Evolutionary conservation across 2,329 filamentous ascomycete genomes (phyloP), one percentile per base, ranked within the genome.

Genomic region (Dactylonectria estremocensis): DNA sequence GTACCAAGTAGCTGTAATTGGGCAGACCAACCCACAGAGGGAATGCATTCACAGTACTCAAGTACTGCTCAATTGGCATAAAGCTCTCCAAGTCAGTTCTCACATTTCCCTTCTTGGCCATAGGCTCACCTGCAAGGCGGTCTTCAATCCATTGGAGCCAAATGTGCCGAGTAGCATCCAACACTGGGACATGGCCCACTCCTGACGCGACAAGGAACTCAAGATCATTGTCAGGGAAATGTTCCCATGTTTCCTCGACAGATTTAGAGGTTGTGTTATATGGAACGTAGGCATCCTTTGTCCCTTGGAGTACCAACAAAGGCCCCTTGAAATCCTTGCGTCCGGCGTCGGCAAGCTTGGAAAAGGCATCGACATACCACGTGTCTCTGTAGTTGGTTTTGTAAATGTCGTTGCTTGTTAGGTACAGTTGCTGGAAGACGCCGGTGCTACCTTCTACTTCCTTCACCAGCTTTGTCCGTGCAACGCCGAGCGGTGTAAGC

Each of bases 281-380:
- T 5, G 24, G 7, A 5, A 77, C 56, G n/a, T 71, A 72, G 2
- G 49, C 5, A 28, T 80, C 77, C 5, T 59, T 62, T 1, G 73
- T 73, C 9, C 80, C 81, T 60, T 81, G 79, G 0, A 82, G 14
- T 1, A 83, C 78, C 1, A 83, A 70, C 56, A 83, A 53, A 1
- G 80, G 81, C 0, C 79, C 80, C 14, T 70, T 69, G 48, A 82
- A 78, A 2, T 72, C 66, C 31, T 71, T 76, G 1, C 76, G 68
- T 1, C 80, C 80, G 9, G 73, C 77, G 2, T 18, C 31, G 0
- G 18, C 67, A 3, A 70, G 22, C 11, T 37, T 54, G 1, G 50
- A 54, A 55, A 72, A 71, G 1, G 67, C 43, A 1, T 40, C n/a
- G 1, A 54, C 64, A 8, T 69, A 56, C 24, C 24, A 28, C 7